These are phyloP conservation scores for Stagonosporopsis rhizophila DNA, from an alignment of 2,329 filamentous ascomycete genomes.

Conservation along the genomic window DNA sequence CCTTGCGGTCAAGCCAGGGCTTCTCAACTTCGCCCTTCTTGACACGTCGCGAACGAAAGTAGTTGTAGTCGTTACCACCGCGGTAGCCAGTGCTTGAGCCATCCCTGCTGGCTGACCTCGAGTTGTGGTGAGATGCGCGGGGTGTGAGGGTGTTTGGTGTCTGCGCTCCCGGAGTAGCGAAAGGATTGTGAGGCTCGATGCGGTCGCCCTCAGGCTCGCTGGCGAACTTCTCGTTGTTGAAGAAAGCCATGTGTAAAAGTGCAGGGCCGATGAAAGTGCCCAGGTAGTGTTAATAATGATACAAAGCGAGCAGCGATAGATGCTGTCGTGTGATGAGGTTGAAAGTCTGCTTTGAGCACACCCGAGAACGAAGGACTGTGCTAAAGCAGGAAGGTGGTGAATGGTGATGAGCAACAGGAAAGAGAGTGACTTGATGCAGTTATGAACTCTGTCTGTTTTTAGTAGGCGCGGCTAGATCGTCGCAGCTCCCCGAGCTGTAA, in stretches of 20 bases:
- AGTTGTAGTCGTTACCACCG: conserved; percentile 17
- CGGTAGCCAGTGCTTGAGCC: conserved; percentile 21
- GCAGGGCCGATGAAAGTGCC: conserved; percentile 3
- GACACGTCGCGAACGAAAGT: conserved; percentile 77
- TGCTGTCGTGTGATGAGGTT: conserved; percentile 1
- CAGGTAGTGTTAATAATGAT: neutral
- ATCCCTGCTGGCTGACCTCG: conserved; percentile 17
- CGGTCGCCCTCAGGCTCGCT: conserved; percentile 14
- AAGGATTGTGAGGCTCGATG: conserved; percentile 24
- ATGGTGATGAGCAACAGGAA: conserved; percentile 4
- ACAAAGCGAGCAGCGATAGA: neutral
- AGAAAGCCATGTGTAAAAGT: conserved; percentile 12
- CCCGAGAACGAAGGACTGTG: conserved; percentile 13
- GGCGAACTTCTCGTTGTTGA: conserved; percentile 18
- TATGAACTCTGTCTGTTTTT: conserved; percentile 20
- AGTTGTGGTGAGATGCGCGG: conserved; percentile 17
- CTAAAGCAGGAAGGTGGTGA: conserved; percentile 6
- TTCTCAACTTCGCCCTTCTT: conserved; percentile 76
- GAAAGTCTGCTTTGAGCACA: conserved; percentile 7
- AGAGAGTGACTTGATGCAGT: conserved; percentile 15
- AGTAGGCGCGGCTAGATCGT: conserved; percentile 18
- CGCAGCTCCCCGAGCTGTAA: conserved; percentile 16
- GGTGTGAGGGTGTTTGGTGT: conserved; percentile 22
- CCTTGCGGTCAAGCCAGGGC: conserved; percentile 76
- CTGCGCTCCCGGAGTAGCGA: conserved; percentile 22